A percentile compares a stretch with the other conserved stretches of the same genome.
phyloP scores from a whole-genome alignment of 2,329 filamentous ascomycete genomes.

The Endoconidiophora laricicola region DNA sequence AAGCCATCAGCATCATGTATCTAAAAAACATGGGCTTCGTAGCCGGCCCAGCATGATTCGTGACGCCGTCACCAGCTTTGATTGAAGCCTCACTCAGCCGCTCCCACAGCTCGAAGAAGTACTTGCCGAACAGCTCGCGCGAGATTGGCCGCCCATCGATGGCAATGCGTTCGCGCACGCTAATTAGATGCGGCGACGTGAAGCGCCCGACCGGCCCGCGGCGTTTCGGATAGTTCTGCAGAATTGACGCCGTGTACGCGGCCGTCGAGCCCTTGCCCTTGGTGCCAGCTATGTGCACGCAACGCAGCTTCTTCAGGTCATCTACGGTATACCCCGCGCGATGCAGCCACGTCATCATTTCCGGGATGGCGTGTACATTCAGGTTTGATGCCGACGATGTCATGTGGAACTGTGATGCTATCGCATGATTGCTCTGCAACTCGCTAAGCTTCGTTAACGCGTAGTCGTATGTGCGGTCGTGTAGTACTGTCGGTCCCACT shows the following conservation, averaged over 20 bases:
- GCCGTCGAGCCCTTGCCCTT: conserved; percentile 89
- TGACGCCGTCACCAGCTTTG: conserved; percentile 20
- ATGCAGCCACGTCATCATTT: conserved; percentile 63
- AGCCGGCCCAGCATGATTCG: conserved; percentile 32
- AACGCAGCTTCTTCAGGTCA: conserved; percentile 28
- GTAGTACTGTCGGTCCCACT: not conserved
- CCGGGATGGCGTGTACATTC: conserved; percentile 61
- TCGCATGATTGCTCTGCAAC: conserved; percentile 62
- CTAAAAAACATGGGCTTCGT: conserved; percentile 86
- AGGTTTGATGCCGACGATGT: conserved; percentile 21
- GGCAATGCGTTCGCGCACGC: conserved; percentile 65
- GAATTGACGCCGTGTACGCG: conserved; percentile 64
- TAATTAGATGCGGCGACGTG: conserved; percentile 72
- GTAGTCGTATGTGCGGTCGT: conserved; percentile 34
- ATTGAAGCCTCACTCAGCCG: conserved; percentile 26
- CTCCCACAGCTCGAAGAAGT: conserved; percentile 79
- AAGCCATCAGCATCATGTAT: conserved; percentile 74
- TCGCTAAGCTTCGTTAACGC: conserved; percentile 60
- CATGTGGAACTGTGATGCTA: conserved; percentile 33
- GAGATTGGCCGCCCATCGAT: conserved; percentile 58
- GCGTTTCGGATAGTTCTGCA: conserved; percentile 29
- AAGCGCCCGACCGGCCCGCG: conserved; percentile 49
- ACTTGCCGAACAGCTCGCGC: conserved; percentile 51
- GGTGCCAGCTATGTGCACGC: conserved; percentile 77
- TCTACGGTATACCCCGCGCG: conserved; percentile 53